Evolutionary conservation across 2,329 filamentous ascomycete species (phyloP).

Genomic region (Nemania serpens): DNA sequence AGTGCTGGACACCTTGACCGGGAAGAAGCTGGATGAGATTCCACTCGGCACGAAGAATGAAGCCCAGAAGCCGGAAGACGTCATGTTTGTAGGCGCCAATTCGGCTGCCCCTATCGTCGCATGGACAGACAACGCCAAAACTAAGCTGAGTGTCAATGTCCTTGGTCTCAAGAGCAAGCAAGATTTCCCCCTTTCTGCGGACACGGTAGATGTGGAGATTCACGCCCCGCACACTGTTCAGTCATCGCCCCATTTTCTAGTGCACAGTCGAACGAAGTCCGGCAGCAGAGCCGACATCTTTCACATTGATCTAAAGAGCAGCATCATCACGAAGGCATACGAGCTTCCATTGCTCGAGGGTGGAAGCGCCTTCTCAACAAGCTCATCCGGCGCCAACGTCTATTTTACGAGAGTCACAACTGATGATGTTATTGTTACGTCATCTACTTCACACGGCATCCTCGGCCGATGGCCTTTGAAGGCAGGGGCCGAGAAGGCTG

Average conservation of each 20-base stretch:
- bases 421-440: conserved; percentile 73
- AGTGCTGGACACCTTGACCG: conserved; percentile 72
- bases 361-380: conserved; percentile 76
- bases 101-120: conserved; percentile 75
- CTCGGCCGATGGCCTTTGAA: conserved; percentile 74
- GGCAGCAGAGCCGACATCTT: conserved; percentile 85
- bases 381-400: conserved; percentile 77
- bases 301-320: conserved; percentile 75
- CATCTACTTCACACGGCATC: conserved; percentile 76
- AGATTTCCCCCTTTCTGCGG: conserved; percentile 55
- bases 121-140: conserved; percentile 69
- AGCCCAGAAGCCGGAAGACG: conserved; percentile 64
- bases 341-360: conserved; percentile 73
- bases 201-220: conserved; percentile 61
- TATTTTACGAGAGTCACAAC: conserved; percentile 85
- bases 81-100: conserved; percentile 77
- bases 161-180: conserved; percentile 64
- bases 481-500: conserved; percentile 46
- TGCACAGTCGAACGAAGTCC: conserved; percentile 73
- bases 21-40: conserved; percentile 73
- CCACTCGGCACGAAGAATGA: conserved; percentile 75
- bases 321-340: conserved; percentile 75
- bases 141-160: conserved; percentile 72
- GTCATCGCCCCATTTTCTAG: conserved; percentile 80
- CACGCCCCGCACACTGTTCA: conserved; percentile 76